phyloP scores from a whole-genome alignment of 2,329 filamentous ascomycete genomes.

The Fusarium multiceps region DNA sequence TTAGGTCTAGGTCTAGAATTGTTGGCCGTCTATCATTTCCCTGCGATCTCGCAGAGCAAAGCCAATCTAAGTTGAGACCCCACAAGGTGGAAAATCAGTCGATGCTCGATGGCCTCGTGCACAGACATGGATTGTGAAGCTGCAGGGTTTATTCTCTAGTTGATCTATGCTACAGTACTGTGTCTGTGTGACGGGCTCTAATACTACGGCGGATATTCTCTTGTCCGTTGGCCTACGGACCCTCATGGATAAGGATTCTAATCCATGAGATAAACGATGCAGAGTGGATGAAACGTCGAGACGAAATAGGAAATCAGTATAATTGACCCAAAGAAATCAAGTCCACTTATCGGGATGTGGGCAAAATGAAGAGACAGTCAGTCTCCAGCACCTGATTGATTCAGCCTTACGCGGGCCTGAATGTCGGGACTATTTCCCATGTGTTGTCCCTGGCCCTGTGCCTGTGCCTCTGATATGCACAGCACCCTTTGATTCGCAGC shows the following conservation, averaged over 20 bases:
- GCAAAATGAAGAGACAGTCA: background rate
- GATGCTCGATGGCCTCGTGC: conserved; percentile 17
- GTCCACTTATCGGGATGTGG: background rate
- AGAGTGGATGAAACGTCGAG: background rate
- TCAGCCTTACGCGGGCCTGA: conserved; percentile 41
- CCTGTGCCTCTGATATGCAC: conserved; percentile 17
- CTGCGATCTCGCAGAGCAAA: background rate
- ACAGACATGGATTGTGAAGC: background rate
- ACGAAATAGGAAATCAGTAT: conserved; percentile 19
- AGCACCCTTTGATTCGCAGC: conserved; percentile 18
- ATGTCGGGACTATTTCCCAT: conserved; percentile 26
- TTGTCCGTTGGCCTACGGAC: conserved; percentile 2
- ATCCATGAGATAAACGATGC: conserved; percentile 6
- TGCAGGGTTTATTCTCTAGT: background rate
- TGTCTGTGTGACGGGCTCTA: background rate
- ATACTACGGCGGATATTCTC: background rate
- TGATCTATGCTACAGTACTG: too few species aligned
- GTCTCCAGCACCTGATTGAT: background rate
- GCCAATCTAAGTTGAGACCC: conserved; percentile 16
- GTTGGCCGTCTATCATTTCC: conserved; percentile 24
- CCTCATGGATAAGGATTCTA: background rate
- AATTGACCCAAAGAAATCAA: background rate
- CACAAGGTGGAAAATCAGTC: conserved; percentile 37
- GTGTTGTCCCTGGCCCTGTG: conserved; percentile 17
- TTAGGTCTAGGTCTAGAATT: background rate